Percentiles rank a stretch among this genome's conserved stretches.
Conservation (phyloP, 1,284 basidiomycete species). For the Flammula alnicola region DNA sequence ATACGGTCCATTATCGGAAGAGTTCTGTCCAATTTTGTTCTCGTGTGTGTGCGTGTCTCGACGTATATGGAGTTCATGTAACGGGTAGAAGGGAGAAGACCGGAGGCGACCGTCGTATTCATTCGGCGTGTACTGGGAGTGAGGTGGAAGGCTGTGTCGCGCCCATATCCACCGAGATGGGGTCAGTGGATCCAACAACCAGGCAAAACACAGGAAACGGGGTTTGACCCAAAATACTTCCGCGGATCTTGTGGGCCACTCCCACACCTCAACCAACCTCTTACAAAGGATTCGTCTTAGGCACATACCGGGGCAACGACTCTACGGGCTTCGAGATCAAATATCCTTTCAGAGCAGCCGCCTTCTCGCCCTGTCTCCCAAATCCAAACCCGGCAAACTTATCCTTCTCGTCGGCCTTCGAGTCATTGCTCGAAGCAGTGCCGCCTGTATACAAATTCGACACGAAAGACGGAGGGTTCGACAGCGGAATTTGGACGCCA, state of each 20-base stretch:
- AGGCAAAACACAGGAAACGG: not conserved
- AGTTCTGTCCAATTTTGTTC: constrained; percentile 3
- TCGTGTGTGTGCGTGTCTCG: not conserved
- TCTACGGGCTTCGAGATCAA: constrained; percentile 61
- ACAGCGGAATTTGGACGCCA: constrained; percentile 37
- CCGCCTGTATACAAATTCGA: constrained; percentile 18
- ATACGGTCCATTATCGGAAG: not conserved
- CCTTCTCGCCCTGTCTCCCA: constrained; percentile 78
- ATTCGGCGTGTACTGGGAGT: too few species aligned
- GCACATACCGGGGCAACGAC: constrained; percentile 54
- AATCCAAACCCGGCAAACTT: constrained; percentile 60
- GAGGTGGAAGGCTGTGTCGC: too few species aligned
- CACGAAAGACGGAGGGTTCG: constrained; percentile 20
- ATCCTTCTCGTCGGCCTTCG: constrained; percentile 24
- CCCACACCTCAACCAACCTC: not conserved
- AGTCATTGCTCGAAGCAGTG: constrained; percentile 16
- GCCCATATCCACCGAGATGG: too few species aligned
- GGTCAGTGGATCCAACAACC: not conserved
- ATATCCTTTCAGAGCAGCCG: constrained; percentile 65
- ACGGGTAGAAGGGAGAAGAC: not conserved
- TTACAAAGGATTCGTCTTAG: constrained; percentile 15
- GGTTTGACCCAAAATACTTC: not conserved
- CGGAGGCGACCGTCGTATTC: too few species aligned
- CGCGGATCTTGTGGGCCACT: not conserved
- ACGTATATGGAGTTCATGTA: not conserved